Evolutionary conservation across 2,329 filamentous ascomycete species (phyloP), one percentile per base, ranked within the genome.

Genomic region (Samsoniella hepiali): DNA sequence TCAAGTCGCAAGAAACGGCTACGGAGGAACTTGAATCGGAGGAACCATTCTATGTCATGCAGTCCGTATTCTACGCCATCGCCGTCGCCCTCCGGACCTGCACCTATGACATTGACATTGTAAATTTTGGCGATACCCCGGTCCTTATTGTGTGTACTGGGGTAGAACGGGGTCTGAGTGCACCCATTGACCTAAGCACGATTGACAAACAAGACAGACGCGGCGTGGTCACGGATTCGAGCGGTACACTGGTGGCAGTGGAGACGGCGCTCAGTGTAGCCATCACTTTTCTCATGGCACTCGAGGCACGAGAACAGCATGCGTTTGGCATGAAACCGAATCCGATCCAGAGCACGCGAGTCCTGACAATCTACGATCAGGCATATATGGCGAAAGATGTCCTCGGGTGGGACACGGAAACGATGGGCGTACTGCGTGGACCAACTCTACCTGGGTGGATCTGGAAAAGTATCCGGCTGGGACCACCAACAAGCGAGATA

Each of bases 251-350:
- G n/a, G 34, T 56, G 53, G 53, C 53, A n/a, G 53, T 56, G 22
- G 53, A 56, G 36, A 56, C 53, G 34, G n/a, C 36, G 32, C 36
- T 56, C 34, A 42, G 36, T 22, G 53, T 42, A 11, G 53, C 53
- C 42, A 29, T 56, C 36, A 42, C 34, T 42, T 56, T 56, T 56
- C 53, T 56, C 53, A 42, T 56, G 53, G 32, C 15, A 15, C 55
- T 58, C 27, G 55, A 58, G 42, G 27, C 22, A 58, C 55, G 55
- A 47, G 55, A 58, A 49, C 55, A 45, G 55, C 55, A 36, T 44
- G 42, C 29, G 38, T 36, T 36, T 58, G 55, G 55, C 27, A 58
- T 58, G 55, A 58, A 49, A 36, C 40, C 40, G 42, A 17, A 58
- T 58, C 40, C 55, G 13, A 27, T 47, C 17, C 40, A 36, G 13